Evolutionary conservation across 1,284 basidiomycete species (phyloP), one percentile per base, ranked within the genome.

Genomic region (Lentinula novae-zelandiae): DNA sequence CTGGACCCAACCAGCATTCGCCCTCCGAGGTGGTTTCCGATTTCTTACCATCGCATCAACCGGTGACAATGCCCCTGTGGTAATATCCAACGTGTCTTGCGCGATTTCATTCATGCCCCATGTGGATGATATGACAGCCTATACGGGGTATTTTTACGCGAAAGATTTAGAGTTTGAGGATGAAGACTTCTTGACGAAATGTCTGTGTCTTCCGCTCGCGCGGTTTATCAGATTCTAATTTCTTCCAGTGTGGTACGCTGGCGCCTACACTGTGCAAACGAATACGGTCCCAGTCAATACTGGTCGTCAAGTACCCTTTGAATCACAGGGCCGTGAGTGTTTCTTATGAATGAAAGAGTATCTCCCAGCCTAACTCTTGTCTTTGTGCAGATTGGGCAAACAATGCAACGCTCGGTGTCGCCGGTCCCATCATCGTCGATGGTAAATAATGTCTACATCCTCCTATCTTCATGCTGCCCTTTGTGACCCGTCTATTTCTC

Each of bases 221-320:
- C 27, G n/a, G 40, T 40, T 20, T 39, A 27, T 36, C 31, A 2
- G 60, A 36, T 58, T 27, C 17, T 62, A 39, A 39, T 50, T 33
- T 15, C 12, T 48, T 49, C 2, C 56, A 81, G 75, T 84, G 3
- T 86, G 84, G 83, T 85, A 84, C 66, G 76, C 83, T 0, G 84
- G 84, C 6, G 83, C 83, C 5, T 86, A 85, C 65, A 86, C 83
- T 0, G 81, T 86, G 8, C 83, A 86, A 66, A 84, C 83, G 0
- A 83, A 83, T 62, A 82, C 79, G 0, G 81, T 85, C 0, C 73
- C 83, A 0, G 58, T 84, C 17, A 62, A 85, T 61, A 83, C 82
- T 0, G 84, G 83, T 2, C 71, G 84, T n/a, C 69, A 78, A 59
- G 75, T 83, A 0, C 82, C 82, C 0, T 73, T 81, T 61, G 74